phyloP scores from a whole-genome alignment of 129 eudicot genomes.

The Erigeron canadensis region DNA sequence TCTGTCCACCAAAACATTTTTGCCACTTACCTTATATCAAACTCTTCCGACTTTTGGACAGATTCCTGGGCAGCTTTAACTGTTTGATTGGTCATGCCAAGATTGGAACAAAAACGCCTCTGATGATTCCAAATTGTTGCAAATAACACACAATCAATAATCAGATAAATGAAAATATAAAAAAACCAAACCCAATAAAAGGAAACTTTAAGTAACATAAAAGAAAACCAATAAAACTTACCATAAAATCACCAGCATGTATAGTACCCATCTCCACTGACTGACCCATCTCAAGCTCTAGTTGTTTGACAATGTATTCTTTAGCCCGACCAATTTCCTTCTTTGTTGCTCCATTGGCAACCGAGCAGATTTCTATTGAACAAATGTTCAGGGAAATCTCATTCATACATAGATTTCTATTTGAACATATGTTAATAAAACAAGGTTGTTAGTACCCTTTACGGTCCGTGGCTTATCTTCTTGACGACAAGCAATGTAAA shows the following conservation, averaged over 20 bases:
- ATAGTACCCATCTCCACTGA: constrained; percentile 88
- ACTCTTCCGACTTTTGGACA: constrained; percentile 64
- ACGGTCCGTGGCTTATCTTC: constrained; percentile 90
- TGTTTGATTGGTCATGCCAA: constrained; percentile 83
- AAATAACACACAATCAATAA: constrained; percentile 12
- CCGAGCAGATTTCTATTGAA: constrained; percentile 86
- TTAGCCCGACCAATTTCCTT: constrained; percentile 95
- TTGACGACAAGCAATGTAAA: constrained; percentile 89
- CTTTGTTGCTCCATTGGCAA: constrained; percentile 92
- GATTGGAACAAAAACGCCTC: constrained; percentile 95
- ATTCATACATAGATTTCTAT: constrained; percentile 37
- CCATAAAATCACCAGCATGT: constrained; percentile 97
- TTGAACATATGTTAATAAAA: constrained; percentile 28
- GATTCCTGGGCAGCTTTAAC: constrained; percentile 97
- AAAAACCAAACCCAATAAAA: neutral
- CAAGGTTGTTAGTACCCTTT: constrained; percentile 59
- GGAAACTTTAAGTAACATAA: neutral
- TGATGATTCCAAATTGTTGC: constrained; percentile 26
- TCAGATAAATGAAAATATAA: no score
- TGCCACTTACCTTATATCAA: constrained; percentile 75
- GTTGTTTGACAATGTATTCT: constrained; percentile 81
- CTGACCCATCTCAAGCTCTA: constrained; percentile 85
- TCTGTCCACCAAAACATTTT: neutral
- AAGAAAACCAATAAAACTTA: constrained; percentile 21
- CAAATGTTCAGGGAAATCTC: constrained; percentile 56